Evolutionary conservation across 192 early-diverging fungal genomes (phyloP).

Genomic region (Jimgerdemannia flammicorona): DNA sequence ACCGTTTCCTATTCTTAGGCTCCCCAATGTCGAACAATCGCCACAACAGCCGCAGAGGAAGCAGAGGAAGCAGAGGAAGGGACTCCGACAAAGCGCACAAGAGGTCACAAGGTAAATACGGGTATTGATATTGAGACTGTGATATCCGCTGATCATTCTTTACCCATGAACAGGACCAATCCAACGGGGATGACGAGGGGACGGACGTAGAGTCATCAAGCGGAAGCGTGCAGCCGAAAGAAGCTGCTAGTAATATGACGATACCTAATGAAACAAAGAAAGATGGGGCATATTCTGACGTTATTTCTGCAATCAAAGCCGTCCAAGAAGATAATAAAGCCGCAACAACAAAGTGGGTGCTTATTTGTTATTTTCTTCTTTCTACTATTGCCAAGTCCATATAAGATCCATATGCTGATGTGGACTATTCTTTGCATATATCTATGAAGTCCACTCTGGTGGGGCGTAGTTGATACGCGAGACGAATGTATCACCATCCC

Average conservation of each 20-base stretch:
- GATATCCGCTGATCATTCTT: too few species aligned
- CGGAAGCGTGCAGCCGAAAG: background rate
- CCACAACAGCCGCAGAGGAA: too few species aligned
- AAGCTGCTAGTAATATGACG: background rate
- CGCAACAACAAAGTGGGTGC: slow-evolving; percentile 4
- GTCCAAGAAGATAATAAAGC: slow-evolving; percentile 7
- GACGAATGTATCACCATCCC: slow-evolving; percentile 4
- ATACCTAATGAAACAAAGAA: background rate
- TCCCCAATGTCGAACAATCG: too few species aligned
- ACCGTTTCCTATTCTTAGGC: too few species aligned
- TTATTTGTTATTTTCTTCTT: slow-evolving; percentile 1
- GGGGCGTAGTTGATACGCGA: slow-evolving; percentile 8
- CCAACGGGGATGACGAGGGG: too few species aligned
- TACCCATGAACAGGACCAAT: too few species aligned
- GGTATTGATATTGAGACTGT: too few species aligned
- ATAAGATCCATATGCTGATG: background rate
- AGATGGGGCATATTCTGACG: slow-evolving; percentile 5
- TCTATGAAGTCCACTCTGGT: slow-evolving; percentile 6
- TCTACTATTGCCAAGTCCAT: background rate
- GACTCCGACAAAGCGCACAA: too few species aligned
- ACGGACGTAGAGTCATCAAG: background rate
- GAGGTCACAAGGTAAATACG: too few species aligned
- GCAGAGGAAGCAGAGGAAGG: too few species aligned
- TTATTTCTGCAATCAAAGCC: slow-evolving; percentile 11
- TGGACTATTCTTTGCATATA: background rate